Conservation (phyloP, 352 stramenopile species). For the Phytophthora sp. region DNA sequence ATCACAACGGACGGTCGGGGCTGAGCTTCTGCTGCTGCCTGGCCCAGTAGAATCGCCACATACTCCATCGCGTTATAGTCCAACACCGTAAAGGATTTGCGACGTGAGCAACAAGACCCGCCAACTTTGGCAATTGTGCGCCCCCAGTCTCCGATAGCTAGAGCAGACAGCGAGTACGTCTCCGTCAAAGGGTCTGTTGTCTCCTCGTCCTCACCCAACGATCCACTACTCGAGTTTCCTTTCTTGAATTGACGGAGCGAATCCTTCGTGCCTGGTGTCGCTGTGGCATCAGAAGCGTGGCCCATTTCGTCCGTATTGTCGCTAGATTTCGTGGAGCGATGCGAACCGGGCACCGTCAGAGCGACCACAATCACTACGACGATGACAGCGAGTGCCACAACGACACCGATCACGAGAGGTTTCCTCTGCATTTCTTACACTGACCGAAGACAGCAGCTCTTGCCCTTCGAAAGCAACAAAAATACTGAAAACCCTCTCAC, state of each 20-base stretch:
- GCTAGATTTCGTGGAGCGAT: conserved; percentile 26
- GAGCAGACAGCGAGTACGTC: conserved; percentile 56
- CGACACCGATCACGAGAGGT: conserved; percentile 42
- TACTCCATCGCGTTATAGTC: conserved; percentile 82
- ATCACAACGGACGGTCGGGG: conserved; percentile 51
- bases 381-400: conserved; percentile 48
- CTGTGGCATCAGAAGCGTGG: neutral
- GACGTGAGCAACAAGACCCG: conserved; percentile 68
- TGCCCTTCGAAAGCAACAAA: conserved; percentile 16
- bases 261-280: conserved; percentile 4
- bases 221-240: conserved; percentile 26
- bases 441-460: neutral
- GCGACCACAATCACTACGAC: conserved; percentile 51
- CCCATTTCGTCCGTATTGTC: conserved; percentile 3
- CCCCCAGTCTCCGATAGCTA: conserved; percentile 83
- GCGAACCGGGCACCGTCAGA: conserved; percentile 45
- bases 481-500: conserved; percentile 14
- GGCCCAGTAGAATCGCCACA: conserved; percentile 59
- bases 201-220: conserved; percentile 38
- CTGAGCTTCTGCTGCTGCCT: conserved; percentile 41
- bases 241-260: conserved; percentile 32
- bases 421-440: conserved; percentile 32
- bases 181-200: conserved; percentile 40
- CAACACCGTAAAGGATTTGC: conserved; percentile 60
- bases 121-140: conserved; percentile 64